Evolutionary conservation across 2,329 filamentous ascomycete species (phyloP).

Genomic region (Colletotrichum noveboracense): DNA sequence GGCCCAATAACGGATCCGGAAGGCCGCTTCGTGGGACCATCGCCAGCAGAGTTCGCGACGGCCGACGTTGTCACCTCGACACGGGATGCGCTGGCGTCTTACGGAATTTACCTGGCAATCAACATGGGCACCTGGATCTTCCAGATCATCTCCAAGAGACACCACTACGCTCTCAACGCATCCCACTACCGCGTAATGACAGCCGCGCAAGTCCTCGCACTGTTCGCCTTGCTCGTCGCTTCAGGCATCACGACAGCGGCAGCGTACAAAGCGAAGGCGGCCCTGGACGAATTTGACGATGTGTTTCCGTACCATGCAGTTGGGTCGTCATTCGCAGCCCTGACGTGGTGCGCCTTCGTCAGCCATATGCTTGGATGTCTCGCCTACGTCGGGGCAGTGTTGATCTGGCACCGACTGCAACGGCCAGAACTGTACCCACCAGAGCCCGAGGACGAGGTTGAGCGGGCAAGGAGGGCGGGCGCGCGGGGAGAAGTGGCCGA

Average conservation of each 20-base stretch:
- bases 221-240: background rate
- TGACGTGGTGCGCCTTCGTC: conserved; percentile 4
- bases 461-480: background rate
- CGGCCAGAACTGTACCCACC: conserved; percentile 1
- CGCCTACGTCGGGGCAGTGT: background rate
- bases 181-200: background rate
- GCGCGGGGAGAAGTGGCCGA: background rate
- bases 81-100: background rate
- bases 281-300: background rate
- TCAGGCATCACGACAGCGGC: background rate
- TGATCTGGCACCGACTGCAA: background rate
- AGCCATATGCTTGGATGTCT: background rate
- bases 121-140: background rate
- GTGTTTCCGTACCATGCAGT: background rate
- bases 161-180: background rate
- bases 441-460: background rate
- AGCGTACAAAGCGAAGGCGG: background rate
- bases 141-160: background rate
- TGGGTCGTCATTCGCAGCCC: background rate
- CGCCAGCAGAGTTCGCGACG: background rate
- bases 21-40: background rate
- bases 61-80: background rate
- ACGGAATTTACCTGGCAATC: background rate
- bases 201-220: background rate
- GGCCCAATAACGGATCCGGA: background rate